These are phyloP conservation scores for Talaromyces verruculosus DNA, from an alignment of 2,329 filamentous ascomycete species.

Conservation along the genomic window DNA sequence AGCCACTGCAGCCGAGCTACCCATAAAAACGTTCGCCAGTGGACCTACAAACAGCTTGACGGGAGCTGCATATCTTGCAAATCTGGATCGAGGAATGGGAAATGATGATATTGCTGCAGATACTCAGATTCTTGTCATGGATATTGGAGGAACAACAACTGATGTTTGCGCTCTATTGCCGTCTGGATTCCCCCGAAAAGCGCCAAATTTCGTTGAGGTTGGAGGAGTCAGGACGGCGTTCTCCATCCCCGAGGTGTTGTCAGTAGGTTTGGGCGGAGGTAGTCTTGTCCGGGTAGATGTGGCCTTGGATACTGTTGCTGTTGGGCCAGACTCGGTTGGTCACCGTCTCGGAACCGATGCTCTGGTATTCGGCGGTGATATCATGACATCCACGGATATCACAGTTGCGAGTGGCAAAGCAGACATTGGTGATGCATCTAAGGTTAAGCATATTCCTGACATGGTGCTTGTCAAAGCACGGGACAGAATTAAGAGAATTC, in stretches of 20 bases:
- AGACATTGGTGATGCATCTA: constrained; percentile 29
- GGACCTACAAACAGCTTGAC: constrained; percentile 65
- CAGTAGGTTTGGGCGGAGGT: constrained; percentile 59
- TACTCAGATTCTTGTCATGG: constrained; percentile 53
- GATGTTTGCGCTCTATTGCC: constrained; percentile 62
- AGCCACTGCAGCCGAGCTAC: constrained; percentile 54
- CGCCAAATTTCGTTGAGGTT: constrained; percentile 62
- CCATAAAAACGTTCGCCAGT: constrained; percentile 62
- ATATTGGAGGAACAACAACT: constrained; percentile 66
- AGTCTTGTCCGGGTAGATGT: constrained; percentile 43
- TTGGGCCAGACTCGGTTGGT: constrained; percentile 64
- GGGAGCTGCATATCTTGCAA: constrained; percentile 61
- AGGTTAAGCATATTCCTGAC: constrained; percentile 25
- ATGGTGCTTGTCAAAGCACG: constrained; percentile 28
- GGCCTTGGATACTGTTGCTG: constrained; percentile 40
- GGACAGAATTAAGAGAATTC: constrained; percentile 45
- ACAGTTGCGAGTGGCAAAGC: constrained; percentile 39
- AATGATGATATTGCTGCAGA: constrained; percentile 26
- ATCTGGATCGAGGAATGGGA: constrained; percentile 17
- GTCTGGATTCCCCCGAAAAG: constrained; percentile 64
- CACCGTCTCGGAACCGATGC: constrained; percentile 57
- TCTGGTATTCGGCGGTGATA: constrained; percentile 57
- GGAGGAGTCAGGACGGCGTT: constrained; percentile 66
- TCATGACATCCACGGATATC: constrained; percentile 61
- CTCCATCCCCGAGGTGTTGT: constrained; percentile 57